Evolutionary conservation across 116 monocot genomes (phyloP), one percentile per base, ranked within the genome.

Genomic region (Zostera marina): DNA sequence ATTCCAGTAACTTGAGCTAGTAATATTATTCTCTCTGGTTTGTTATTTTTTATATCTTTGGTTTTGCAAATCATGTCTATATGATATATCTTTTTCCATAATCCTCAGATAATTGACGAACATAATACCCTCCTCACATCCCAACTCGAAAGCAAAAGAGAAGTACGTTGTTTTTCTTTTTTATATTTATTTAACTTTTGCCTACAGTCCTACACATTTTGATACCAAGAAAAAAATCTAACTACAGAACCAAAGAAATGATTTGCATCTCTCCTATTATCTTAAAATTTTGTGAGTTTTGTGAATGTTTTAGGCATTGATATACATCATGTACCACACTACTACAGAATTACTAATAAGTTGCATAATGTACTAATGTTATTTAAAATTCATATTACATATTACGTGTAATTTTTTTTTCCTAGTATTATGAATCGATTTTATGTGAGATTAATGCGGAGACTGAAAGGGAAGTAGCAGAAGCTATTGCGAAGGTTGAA

Each of bases 71-170:
- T 10, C 47, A 10, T 59, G n/a, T n/a, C 8, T 41, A 41, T 67
- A 47, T 59, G 9, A 20, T 16, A 16, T 11, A 47, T 44, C 41
- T 47, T 65, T 42, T 49, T 32, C 5, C 32, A 5, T 52, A 41
- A 24, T 42, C 76, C n/a, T 13, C 75, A 96, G 96, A 76, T 96
- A 70, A 58, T 74, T 74, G 77, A 68, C 16, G 89, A 96, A 64
- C 89, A 89, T 74, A 85, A 89, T 70, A 68, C 77, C 24, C 96
- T 96, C 20, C 80, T 96, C 23, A 68, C 79, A 9, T 82, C 83
- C 47, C 85, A 96, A 72, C 80, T 89, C 45, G 89, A 85, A 47
- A 81, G 78, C 64, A 85, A 96, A 71, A 77, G 82, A 78, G 85
- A 85, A 59, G 89, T 96, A 78, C 63, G 77, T 62, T n/a, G 12